Evolutionary conservation across 2,329 filamentous ascomycete species (phyloP), one percentile per base, ranked within the genome.

Genomic region (Cytospora leucostoma): DNA sequence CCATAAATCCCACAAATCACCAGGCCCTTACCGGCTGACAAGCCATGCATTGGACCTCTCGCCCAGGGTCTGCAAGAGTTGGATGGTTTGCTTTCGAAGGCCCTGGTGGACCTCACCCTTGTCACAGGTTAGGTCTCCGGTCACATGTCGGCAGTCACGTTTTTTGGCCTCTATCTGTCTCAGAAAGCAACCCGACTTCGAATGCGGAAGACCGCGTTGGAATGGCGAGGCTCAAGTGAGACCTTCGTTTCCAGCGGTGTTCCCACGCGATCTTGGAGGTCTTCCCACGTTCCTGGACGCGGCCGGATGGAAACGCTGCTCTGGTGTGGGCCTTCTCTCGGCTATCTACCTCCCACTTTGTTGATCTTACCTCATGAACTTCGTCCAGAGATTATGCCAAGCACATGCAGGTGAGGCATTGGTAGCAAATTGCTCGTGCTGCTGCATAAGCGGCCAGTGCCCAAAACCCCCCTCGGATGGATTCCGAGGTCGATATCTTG

Each of bases 11-110:
- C 53, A 34, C 37, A 40, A 34, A 10, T 49, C 47, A 58, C n/a
- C 12, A 27, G 13, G 21, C 32, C 49, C 60, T 57, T 58, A 44
- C 19, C 54, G 53, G 21, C 54, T 38, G 33, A 38, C 21, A 49
- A 27, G 44, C 27, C 21, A 53, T 27, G 44, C 60, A 62, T 62
- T 52, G 32, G 58, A 15, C 49, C 60, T 47, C 54, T 38, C 54
- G 34, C 44, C 60, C 32, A 21, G 54, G 54, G 60, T 62, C 54
- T 58, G 60, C 49, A 54, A 50, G 54, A 62, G 54, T 49, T 57
- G 58, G 40, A 62, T 38, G 51, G 37, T 47, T 32, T 37, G 17
- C 51, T 61, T 37, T 40, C 59, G 51, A 47, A 47, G 38, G 10
- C 40, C n/a, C 21, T 19, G 44, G 44, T 47, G 44, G n/a, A 21